Percentiles rank a stretch among this genome's conserved stretches.
phyloP scores from a whole-genome alignment of 1,284 basidiomycete species.

The Lentinula novae-zelandiae region DNA sequence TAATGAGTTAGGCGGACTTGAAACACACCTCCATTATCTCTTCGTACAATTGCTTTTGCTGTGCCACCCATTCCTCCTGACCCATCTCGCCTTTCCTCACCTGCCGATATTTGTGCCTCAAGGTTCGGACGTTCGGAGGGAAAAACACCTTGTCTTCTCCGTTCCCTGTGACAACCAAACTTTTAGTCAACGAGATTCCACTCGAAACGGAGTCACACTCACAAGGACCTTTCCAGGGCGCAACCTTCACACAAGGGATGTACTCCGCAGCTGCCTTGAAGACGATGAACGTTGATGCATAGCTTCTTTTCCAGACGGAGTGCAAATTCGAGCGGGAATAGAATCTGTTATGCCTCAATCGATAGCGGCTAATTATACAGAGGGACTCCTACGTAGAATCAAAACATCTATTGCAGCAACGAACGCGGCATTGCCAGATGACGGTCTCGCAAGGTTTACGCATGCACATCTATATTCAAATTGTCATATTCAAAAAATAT shows the following conservation, averaged over 20 bases:
- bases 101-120: conserved; percentile 7
- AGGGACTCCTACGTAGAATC: not conserved
- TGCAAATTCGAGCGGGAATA: conserved; percentile 8
- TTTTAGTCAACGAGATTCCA: no score
- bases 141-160: conserved; percentile 11
- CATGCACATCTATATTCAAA: conserved; percentile 7
- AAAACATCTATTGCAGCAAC: conserved; percentile 10
- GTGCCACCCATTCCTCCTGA: conserved; percentile 5
- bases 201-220: not conserved
- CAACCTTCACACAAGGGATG: conserved; percentile 9
- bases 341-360: not conserved
- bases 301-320: conserved; percentile 11
- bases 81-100: not conserved
- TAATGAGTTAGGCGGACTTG: not conserved
- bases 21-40: not conserved
- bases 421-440: conserved; percentile 10
- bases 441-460: conserved; percentile 10
- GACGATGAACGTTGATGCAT: conserved; percentile 7
- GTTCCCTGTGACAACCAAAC: not conserved
- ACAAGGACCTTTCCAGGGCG: conserved; percentile 11
- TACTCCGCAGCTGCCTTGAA: conserved; percentile 3
- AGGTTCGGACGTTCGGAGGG: conserved; percentile 1
- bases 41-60: not conserved
- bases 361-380: not conserved
- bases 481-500: not conserved